Conservation (phyloP, 2,329 filamentous ascomycete species). For the Colletotrichum sidae region DNA sequence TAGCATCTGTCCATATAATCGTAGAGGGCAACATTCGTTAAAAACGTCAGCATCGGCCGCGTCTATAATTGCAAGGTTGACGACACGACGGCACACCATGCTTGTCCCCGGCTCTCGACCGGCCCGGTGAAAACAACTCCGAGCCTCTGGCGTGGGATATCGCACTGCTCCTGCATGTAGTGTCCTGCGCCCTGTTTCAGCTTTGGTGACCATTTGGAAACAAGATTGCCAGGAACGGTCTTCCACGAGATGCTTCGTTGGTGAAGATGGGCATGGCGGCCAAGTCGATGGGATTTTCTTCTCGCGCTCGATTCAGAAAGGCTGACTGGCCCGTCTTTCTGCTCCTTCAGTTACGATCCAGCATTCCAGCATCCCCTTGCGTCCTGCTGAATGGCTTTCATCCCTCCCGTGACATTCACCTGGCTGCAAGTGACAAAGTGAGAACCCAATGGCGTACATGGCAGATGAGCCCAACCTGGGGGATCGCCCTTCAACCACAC, state of each 20-base stretch:
- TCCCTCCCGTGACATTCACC: slow-evolving; percentile 10
- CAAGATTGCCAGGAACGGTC: no score
- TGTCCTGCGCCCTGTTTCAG: no score
- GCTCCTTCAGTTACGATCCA: not conserved
- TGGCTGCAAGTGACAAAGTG: slow-evolving; percentile 14
- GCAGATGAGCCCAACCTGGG: slow-evolving; percentile 18
- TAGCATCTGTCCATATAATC: no score
- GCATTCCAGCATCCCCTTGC: slow-evolving; percentile 12
- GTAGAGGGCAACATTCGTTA: no score
- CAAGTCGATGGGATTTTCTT: not conserved
- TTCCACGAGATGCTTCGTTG: no score
- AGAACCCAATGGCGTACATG: slow-evolving; percentile 16
- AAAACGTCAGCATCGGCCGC: no score
- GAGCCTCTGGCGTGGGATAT: no score
- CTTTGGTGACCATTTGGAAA: not conserved
- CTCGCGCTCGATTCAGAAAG: slow-evolving; percentile 4
- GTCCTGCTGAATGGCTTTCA: slow-evolving; percentile 8
- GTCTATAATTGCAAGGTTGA: no score
- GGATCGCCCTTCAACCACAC: slow-evolving; percentile 38
- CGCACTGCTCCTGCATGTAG: no score
- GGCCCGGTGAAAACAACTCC: no score
- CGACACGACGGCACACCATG: no score
- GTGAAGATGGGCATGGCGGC: not conserved
- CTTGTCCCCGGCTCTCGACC: no score
- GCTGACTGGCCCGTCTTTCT: not conserved